Base-by-base conservation (phyloP, 2,329 filamentous ascomycete species). In the Sporothrix humicola region DNA sequence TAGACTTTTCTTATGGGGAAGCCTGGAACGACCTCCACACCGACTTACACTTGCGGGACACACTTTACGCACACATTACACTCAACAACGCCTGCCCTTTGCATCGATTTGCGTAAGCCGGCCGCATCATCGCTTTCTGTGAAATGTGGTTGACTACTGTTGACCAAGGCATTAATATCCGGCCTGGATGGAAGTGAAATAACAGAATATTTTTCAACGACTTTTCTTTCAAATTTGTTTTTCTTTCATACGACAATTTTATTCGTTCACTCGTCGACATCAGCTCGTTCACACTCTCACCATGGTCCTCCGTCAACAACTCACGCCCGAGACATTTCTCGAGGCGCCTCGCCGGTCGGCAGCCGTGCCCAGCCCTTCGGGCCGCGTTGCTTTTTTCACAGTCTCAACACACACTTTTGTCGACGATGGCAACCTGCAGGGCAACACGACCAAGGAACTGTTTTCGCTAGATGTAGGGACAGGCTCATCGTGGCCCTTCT, bases 361-460 rank as follows among this genome's bases (percentile, higher is more conserved):
- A 9, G 82, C 81, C 4, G 77, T 82, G 6, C 82, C 83, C 3
- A 82, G 81, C 66, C 77, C 79, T 46, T 79, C 81, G 48, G 83
- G 83, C 52, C 81, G 79, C 1, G 76, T 81, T 52, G 81, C 79
- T 23, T 77, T 83, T 23, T 84, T 82, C 76, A 81, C 78, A 12
- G 77, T 81, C 50, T 82, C 82, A 10, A 81, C 79, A 7, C 79
- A 83, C 72, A 74, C 73, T 0, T 79, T 83, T 68, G 78, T 76
- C 48, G 77, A 78, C 15, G 77, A 75, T 66, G 70, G 54, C 23
- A 17, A 59, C 1, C 42, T 10, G 42, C 54, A 61, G 37, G 73
- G 73, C n/a, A 61, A 46, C 6, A 81, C 79, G 59, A 79, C 78
- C 17, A 80, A 79, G 20, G 80, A 82, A 72, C 76, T 83, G 59